A percentile compares a stretch with the other conserved stretches of the same genome.
These are phyloP conservation scores for Chenopodium album DNA, from an alignment of 148 eudicot genomes.

Conservation along the genomic window DNA sequence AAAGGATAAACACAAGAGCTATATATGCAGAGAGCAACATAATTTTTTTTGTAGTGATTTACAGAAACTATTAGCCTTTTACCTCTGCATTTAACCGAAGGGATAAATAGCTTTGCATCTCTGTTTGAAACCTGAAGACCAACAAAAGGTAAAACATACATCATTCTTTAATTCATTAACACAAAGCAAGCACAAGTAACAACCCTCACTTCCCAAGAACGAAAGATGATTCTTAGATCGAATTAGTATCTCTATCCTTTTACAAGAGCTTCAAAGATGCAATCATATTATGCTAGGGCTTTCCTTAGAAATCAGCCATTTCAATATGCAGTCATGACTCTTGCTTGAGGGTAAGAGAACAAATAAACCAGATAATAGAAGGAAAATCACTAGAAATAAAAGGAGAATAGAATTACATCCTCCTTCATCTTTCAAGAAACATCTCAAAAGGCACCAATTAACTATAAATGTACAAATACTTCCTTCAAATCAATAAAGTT, in stretches of 20 bases:
- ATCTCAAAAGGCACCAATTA: not conserved
- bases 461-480: not conserved
- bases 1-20: not conserved
- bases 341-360: not conserved
- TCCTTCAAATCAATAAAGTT: not conserved
- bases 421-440: not conserved
- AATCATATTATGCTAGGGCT: not conserved
- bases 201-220: not conserved
- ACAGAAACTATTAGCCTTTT: not conserved
- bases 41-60: not conserved
- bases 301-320: not conserved
- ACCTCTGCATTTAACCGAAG: constrained; percentile 58
- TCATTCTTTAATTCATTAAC: constrained; percentile 1
- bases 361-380: not conserved
- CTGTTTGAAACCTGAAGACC: constrained; percentile 67
- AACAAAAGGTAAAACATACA: constrained; percentile 17
- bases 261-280: no score
- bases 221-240: not conserved
- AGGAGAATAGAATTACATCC: not conserved
- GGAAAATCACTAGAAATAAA: not conserved
- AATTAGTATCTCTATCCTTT: not conserved
- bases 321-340: not conserved
- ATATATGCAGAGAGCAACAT: not conserved
- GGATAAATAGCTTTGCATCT: constrained; percentile 62
- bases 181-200: not conserved